phyloP scores from a whole-genome alignment of 257 asterid genomes.

The Primulina tabacum region DNA sequence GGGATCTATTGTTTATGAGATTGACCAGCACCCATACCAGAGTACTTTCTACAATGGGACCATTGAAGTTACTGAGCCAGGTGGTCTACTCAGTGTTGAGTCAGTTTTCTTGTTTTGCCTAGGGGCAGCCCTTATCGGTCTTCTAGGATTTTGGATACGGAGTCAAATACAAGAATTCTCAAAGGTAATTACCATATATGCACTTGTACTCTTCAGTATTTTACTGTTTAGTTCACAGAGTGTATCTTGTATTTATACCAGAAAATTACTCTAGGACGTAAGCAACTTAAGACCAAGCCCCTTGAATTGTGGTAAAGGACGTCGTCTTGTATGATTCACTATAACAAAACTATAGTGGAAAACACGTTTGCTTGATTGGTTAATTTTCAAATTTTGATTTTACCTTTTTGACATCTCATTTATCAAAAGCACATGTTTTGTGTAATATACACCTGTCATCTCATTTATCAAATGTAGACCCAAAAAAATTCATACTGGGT shows the following conservation, averaged over 20 bases:
- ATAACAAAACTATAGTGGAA: neutral
- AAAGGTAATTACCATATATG: conserved; percentile 50
- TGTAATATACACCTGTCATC: neutral
- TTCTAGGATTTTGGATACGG: conserved; percentile 67
- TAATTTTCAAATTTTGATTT: no score
- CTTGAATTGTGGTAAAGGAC: neutral
- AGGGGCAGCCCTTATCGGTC: conserved; percentile 62
- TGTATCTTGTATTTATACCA: neutral
- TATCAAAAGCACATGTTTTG: no score
- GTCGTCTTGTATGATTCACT: neutral
- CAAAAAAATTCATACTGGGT: neutral
- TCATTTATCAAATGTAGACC: no score
- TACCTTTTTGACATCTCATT: neutral
- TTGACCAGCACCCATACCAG: conserved; percentile 74
- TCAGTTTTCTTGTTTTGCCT: conserved; percentile 90
- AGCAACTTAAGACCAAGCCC: neutral
- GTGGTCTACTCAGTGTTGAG: conserved; percentile 83
- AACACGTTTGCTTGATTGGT: neutral
- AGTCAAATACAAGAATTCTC: conserved; percentile 64
- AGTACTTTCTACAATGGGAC: conserved; percentile 88
- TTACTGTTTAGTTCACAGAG: neutral
- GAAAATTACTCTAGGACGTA: neutral
- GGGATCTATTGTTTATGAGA: conserved; percentile 84
- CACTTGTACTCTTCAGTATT: neutral
- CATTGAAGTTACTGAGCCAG: conserved; percentile 82